A percentile compares a stretch with the other conserved stretches of the same genome.
Conservation (phyloP, 140 eudicot species). For the Cichorium intybus region DNA sequence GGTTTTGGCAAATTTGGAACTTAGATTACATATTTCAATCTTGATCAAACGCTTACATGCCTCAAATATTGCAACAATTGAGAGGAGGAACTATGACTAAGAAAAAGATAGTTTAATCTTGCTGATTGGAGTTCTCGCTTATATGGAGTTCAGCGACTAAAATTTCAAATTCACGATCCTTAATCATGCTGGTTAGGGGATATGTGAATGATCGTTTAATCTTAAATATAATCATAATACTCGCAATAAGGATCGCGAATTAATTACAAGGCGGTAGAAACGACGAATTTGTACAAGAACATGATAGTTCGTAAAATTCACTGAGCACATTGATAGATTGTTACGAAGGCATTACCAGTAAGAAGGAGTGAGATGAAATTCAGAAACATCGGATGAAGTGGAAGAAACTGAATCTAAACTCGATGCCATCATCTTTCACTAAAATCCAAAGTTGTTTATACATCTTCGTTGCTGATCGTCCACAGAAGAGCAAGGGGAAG, state of each 20-base stretch:
- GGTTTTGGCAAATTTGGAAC: background rate
- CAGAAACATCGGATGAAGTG: constrained; percentile 30
- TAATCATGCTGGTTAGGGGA: constrained; percentile 6
- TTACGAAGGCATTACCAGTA: constrained; percentile 53
- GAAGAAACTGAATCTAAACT: constrained; percentile 18
- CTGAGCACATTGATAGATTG: background rate
- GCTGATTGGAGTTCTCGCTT: background rate
- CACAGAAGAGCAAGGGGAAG: no score
- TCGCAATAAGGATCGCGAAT: background rate
- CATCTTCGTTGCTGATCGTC: background rate
- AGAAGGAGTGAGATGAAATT: constrained; percentile 60
- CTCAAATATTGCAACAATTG: constrained; percentile 2
- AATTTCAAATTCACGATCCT: background rate
- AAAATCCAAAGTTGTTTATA: background rate
- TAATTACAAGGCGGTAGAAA: background rate
- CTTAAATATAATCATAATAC: background rate
- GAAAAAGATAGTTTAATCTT: no score
- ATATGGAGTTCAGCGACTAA: background rate
- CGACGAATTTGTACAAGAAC: background rate
- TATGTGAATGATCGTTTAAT: background rate
- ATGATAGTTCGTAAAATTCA: background rate
- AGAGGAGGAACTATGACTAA: background rate
- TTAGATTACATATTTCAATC: background rate
- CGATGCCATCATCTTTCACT: constrained; percentile 18
- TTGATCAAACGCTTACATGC: background rate